phyloP scores from a whole-genome alignment of 495 filamentous ascomycete genomes.

The Aspergillus cristatus region DNA sequence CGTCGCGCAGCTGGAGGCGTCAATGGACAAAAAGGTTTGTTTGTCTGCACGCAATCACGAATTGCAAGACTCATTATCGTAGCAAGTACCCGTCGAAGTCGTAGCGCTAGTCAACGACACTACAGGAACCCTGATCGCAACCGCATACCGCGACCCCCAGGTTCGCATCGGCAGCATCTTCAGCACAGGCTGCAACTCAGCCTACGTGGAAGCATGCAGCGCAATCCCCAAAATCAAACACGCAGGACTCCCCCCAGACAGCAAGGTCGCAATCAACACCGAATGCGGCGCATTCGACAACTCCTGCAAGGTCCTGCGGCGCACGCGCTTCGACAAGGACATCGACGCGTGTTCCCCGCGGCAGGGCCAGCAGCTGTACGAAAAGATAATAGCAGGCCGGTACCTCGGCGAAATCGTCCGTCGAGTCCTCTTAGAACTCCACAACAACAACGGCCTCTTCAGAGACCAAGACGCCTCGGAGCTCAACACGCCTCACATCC shows the following conservation, averaged over 20 bases:
- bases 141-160: constrained; percentile 72
- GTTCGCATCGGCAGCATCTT: constrained; percentile 93
- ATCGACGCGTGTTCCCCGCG: constrained; percentile 32
- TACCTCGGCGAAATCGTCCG: constrained; percentile 41
- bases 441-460: constrained; percentile 24
- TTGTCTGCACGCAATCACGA: no score
- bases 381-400: constrained; percentile 41
- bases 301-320: constrained; percentile 73
- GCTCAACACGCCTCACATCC: constrained; percentile 58
- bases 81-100: constrained; percentile 77
- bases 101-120: constrained; percentile 92
- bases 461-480: constrained; percentile 38
- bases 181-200: constrained; percentile 91
- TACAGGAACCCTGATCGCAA: constrained; percentile 87
- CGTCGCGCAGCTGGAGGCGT: constrained; percentile 77
- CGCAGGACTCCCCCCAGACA: constrained; percentile 67
- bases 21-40: constrained; percentile 60
- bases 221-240: constrained; percentile 79
- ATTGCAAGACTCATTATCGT: constrained; percentile 1
- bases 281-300: constrained; percentile 98
- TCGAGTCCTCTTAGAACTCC: constrained; percentile 27
- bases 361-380: constrained; percentile 37
- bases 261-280: constrained; percentile 91
- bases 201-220: constrained; percentile 84
- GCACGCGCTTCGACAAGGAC: constrained; percentile 41